Conservation (phyloP, 2,329 filamentous ascomycete genomes). For the Colletotrichum sojae region DNA sequence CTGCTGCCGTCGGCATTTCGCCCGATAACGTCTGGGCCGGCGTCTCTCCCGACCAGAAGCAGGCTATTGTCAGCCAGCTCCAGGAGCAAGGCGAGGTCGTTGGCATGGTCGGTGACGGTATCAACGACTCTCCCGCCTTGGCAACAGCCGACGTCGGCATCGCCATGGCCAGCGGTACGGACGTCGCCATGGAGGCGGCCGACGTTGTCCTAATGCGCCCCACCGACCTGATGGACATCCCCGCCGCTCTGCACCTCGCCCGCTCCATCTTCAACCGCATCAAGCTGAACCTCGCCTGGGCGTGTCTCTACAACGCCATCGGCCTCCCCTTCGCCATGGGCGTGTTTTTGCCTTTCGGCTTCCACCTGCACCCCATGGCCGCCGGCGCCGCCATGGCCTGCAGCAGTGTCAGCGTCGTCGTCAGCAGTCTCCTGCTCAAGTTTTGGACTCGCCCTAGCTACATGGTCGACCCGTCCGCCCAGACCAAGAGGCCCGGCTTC, state of each 20-base stretch:
- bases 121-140: slow-evolving; percentile 97
- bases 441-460: slow-evolving; percentile 88
- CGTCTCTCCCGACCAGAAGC: slow-evolving; percentile 93
- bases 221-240: slow-evolving; percentile 93
- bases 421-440: slow-evolving; percentile 86
- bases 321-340: slow-evolving; percentile 98
- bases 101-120: slow-evolving; percentile 98
- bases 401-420: slow-evolving; percentile 91
- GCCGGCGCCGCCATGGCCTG: slow-evolving; percentile 95
- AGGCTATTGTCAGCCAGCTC: slow-evolving; percentile 83
- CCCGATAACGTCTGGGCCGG: slow-evolving; percentile 83
- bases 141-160: slow-evolving; percentile 95
- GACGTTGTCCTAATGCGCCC: slow-evolving; percentile 96
- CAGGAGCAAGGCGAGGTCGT: slow-evolving; percentile 83
- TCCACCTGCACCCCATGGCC: slow-evolving; percentile 92
- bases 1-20: slow-evolving; percentile 84
- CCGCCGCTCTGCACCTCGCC: slow-evolving; percentile 85
- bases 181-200: slow-evolving; percentile 97
- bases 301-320: slow-evolving; percentile 91
- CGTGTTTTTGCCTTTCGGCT: slow-evolving; percentile 89
- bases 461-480: slow-evolving; percentile 82
- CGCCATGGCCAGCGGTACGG: slow-evolving; percentile 91
- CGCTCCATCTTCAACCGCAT: slow-evolving; percentile 91
- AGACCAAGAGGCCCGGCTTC: slow-evolving; percentile 66
- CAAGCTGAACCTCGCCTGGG: slow-evolving; percentile 93